Evolutionary conservation across 169 alveolate genomes (phyloP).

Genomic region (Cryptosporidium muris): DNA sequence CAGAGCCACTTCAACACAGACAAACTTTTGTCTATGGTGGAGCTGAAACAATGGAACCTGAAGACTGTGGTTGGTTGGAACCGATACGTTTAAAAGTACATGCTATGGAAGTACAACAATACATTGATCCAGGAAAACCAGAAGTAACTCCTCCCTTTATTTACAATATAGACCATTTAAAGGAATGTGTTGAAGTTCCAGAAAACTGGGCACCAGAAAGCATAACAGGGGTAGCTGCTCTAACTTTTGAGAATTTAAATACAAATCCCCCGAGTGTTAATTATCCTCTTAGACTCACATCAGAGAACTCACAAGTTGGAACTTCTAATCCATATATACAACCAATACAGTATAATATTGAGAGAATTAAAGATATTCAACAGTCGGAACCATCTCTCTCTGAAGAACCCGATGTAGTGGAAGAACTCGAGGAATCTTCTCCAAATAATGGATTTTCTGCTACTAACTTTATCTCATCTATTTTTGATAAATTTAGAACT

Average conservation of each 20-base stretch:
- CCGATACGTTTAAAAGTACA: constrained; percentile 60
- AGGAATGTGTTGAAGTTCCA: constrained; percentile 68
- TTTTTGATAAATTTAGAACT: constrained; percentile 31
- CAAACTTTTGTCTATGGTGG: constrained; percentile 70
- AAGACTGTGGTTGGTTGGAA: constrained; percentile 71
- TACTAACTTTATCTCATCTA: constrained; percentile 22
- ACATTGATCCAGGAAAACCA: constrained; percentile 64
- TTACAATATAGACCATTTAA: constrained; percentile 61
- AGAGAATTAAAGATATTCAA: constrained; percentile 61
- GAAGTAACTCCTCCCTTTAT: constrained; percentile 63
- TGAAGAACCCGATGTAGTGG: not conserved
- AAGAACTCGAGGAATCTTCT: constrained; percentile 1
- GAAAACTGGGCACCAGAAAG: constrained; percentile 71
- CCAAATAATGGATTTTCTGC: not conserved
- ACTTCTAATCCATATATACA: constrained; percentile 63
- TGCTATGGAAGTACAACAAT: constrained; percentile 70
- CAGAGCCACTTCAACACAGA: constrained; percentile 62
- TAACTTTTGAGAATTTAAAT: constrained; percentile 58
- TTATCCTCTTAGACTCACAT: constrained; percentile 48
- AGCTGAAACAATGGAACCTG: constrained; percentile 70
- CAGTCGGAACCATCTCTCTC: constrained; percentile 1
- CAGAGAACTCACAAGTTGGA: constrained; percentile 56
- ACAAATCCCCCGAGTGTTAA: constrained; percentile 53
- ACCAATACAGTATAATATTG: constrained; percentile 52
- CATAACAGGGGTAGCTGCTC: constrained; percentile 66